Evolutionary conservation across 441 rosid genomes (phyloP).

Genomic region (Bruguiera hainesii): DNA sequence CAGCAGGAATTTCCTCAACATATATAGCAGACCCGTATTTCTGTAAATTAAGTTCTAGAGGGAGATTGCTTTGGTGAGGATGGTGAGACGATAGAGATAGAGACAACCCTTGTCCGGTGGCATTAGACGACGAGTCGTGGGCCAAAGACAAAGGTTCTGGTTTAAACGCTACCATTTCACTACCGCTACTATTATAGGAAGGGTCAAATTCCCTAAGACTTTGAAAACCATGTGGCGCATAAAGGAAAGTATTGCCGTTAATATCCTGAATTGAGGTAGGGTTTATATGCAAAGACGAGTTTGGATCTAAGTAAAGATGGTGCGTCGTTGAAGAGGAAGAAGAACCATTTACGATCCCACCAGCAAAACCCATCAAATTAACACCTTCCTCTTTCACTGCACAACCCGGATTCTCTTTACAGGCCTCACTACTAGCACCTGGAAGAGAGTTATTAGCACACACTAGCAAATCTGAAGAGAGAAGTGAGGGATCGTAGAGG

Average conservation of each 20-base stretch:
- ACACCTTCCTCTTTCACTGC: conserved; percentile 37
- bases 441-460: conserved; percentile 28
- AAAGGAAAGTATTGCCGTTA: conserved; percentile 34
- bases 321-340: conserved; percentile 29
- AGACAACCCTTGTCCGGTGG: conserved; percentile 36
- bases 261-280: conserved; percentile 48
- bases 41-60: conserved; percentile 52
- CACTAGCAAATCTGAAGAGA: conserved; percentile 43
- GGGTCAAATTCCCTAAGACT: conserved; percentile 42
- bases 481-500: conserved; percentile 43
- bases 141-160: conserved; percentile 40
- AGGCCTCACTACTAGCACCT: conserved; percentile 7
- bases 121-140: not conserved
- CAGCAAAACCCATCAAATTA: conserved; percentile 44
- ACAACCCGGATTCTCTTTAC: conserved; percentile 23
- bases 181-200: conserved; percentile 31
- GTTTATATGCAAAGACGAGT: conserved; percentile 40
- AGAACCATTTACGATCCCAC: conserved; percentile 30
- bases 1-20: conserved; percentile 18
- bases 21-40: conserved; percentile 36
- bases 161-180: conserved; percentile 40
- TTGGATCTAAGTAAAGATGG: conserved; percentile 44
- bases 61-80: conserved; percentile 40
- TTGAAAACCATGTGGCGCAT: conserved; percentile 36
- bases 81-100: conserved; percentile 70